Evolutionary conservation across 306 rosid genomes (phyloP).

Genomic region (Vicia sativa): DNA sequence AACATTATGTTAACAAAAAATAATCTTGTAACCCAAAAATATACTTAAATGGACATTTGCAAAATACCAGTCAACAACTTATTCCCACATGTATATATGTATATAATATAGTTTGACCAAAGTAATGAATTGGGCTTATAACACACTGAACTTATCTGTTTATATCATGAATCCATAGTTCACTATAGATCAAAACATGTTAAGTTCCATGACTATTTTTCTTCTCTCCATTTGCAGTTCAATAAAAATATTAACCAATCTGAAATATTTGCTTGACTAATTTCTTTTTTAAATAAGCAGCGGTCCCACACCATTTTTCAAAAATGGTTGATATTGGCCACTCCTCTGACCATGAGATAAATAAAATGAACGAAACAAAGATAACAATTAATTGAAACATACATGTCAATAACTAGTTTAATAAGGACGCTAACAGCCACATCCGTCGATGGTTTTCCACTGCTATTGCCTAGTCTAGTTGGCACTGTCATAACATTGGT

Average conservation of each 20-base stretch:
- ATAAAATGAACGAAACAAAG: conserved; percentile 32
- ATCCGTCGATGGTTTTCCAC: conserved; percentile 91
- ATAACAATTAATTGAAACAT: conserved; percentile 53
- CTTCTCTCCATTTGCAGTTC: neutral
- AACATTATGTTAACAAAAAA: neutral
- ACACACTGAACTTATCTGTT: conserved; percentile 23
- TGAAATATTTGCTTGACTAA: conserved; percentile 7
- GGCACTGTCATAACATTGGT: conserved; percentile 62
- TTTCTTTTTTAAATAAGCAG: conserved; percentile 24
- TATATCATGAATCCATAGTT: conserved; percentile 1
- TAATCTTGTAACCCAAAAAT: conserved; percentile 26
- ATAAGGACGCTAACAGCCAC: conserved; percentile 99
- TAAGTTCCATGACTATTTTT: neutral
- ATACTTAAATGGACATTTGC: conserved; percentile 20
- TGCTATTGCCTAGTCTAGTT: conserved; percentile 65
- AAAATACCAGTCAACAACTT: conserved; percentile 15
- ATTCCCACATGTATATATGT: neutral
- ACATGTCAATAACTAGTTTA: conserved; percentile 97
- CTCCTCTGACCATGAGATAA: conserved; percentile 19
- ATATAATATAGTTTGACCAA: neutral
- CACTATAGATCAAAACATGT: neutral
- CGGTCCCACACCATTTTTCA: conserved; percentile 26
- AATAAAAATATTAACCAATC: conserved; percentile 15
- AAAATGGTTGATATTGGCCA: conserved; percentile 10
- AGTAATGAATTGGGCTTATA: neutral